Evolutionary conservation across 768 basidiomycete species (phyloP).

Genomic region (Lactarius akahatsu): DNA sequence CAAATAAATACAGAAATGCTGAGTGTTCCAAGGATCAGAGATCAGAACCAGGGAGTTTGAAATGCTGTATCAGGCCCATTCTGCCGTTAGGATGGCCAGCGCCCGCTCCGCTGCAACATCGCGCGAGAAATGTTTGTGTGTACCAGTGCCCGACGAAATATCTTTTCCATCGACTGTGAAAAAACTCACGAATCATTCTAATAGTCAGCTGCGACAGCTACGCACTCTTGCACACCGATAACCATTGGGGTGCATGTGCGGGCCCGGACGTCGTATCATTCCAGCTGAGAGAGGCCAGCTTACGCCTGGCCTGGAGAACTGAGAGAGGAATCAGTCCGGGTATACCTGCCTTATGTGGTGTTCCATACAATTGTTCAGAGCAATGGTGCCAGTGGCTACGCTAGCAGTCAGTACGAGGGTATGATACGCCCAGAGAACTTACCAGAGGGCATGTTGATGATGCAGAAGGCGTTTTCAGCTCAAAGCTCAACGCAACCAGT

Average conservation of each 20-base stretch:
- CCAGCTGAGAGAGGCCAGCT: conserved; percentile 42
- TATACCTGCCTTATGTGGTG: not conserved
- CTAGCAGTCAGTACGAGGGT: conserved; percentile 10
- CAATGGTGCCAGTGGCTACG: conserved; percentile 27
- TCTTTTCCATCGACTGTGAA: conserved; percentile 26
- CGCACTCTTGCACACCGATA: conserved; percentile 54
- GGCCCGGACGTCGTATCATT: conserved; percentile 43
- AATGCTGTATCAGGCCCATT: conserved; percentile 6
- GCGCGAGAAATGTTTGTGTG: conserved; percentile 26
- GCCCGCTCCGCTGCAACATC: conserved; percentile 22
- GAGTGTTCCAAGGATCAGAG: not conserved
- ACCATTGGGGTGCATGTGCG: conserved; percentile 48
- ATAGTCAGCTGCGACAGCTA: conserved; percentile 1
- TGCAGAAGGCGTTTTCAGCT: conserved; percentile 1
- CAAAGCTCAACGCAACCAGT: conserved; percentile 3
- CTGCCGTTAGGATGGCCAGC: conserved; percentile 15
- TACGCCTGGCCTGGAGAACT: conserved; percentile 42
- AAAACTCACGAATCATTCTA: not conserved
- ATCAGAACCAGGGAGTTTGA: not conserved
- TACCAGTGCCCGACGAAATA: conserved; percentile 21
- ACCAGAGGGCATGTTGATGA: conserved; percentile 24
- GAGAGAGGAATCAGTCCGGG: conserved; percentile 3
- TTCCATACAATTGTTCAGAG: conserved; percentile 29
- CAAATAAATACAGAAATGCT: conserved; percentile 10
- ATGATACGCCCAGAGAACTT: conserved; percentile 1